Evolutionary conservation across 2,329 filamentous ascomycete genomes (phyloP), one percentile per base, ranked within the genome.

Genomic region (Clarireedia monteithiana): DNA sequence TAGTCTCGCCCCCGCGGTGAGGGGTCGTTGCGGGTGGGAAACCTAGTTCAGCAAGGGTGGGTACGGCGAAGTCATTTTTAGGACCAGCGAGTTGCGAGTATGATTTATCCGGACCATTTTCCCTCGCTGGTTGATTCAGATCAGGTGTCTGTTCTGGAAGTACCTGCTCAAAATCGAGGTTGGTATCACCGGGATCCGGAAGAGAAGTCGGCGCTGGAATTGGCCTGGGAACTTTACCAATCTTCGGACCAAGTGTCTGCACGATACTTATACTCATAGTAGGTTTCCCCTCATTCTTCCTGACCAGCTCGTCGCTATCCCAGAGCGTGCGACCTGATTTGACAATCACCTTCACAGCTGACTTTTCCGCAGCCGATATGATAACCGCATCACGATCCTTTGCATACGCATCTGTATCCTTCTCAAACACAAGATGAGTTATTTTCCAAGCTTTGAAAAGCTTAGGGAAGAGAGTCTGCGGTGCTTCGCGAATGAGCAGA

Each of bases 371-470:
- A n/a, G 84, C 70, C 15, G 75, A 69, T 36, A 76, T 70, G 10
- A 91, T 77, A 17, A 73, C 71, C 1, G 74, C 75, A 68, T 91
- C 88, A 50, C 88, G 72, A 42, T 82, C 77, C 15, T 80, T 76
- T 4, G 76, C 86, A 70, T 91, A 91, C 0, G 84, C 76, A 72
- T 91, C 88, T 0, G 86, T 89, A 63, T 91, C 88, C 64, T 85
- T 87, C 67, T 91, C 88, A 63, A 90, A 91, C 0, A 90, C 86
- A 5, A 91, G 71, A 70, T 91, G 87, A 0, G 86, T 88, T 26
- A 89, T 82, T 1, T 79, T 78, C 88, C 87, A 91, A 17, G 80
- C 78, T 63, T 82, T 81, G 75, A 89, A 87, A 1, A 91, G 72
- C 69, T 89, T 89, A 1, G 84, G 83, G 3, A 91, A 75, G 1